Evolutionary conservation across 352 stramenopile genomes (phyloP).

Genomic region (Phytophthora agathidicida): DNA sequence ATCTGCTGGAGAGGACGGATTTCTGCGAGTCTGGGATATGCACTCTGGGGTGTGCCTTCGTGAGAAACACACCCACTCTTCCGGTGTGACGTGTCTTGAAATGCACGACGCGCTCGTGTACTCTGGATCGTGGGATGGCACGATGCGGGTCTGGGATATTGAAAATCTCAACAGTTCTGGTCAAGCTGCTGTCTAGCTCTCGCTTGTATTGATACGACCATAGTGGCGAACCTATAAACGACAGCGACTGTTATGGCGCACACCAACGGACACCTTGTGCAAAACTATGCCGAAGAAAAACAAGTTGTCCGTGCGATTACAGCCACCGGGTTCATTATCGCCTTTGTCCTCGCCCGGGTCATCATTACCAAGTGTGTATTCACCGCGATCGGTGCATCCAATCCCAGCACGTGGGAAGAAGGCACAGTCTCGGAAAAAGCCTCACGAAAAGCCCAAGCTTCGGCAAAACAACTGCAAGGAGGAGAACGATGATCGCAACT

Average conservation of each 20-base stretch:
- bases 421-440: not conserved
- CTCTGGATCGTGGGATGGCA: conserved; percentile 79
- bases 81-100: conserved; percentile 67
- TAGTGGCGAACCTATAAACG: no score
- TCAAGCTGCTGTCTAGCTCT: conserved; percentile 16
- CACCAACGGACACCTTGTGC: conserved; percentile 1
- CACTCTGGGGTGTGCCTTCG: conserved; percentile 74
- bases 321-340: conserved; percentile 4
- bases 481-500: not conserved
- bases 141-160: conserved; percentile 72
- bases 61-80: conserved; percentile 58
- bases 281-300: conserved; percentile 9
- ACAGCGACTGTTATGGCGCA: conserved; percentile 1
- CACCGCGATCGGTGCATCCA: not conserved
- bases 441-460: not conserved
- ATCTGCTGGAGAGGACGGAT: conserved; percentile 77
- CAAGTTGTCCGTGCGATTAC: conserved; percentile 6
- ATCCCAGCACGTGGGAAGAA: not conserved
- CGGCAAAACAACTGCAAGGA: not conserved
- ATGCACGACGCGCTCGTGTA: conserved; percentile 71
- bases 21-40: conserved; percentile 79
- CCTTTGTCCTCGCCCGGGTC: conserved; percentile 15
- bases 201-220: not conserved
- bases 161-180: conserved; percentile 39
- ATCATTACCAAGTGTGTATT: conserved; percentile 23